These are phyloP conservation scores for Myxozyma geophila DNA, from an alignment of 805 yeast species.

Conservation along the genomic window DNA sequence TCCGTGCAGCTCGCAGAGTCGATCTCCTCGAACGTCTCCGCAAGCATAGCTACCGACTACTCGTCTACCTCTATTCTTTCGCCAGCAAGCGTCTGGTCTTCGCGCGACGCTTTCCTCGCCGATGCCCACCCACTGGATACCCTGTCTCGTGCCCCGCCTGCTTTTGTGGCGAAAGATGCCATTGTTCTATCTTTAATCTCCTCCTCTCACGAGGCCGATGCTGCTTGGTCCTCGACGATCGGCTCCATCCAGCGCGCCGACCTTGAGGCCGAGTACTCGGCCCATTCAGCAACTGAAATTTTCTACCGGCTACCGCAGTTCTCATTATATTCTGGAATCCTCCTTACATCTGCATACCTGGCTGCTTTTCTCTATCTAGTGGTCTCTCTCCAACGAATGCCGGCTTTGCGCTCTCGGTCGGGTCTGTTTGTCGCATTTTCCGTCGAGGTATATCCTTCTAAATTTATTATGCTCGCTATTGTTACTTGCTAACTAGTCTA, in stretches of 20 bases:
- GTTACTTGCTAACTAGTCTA: not conserved
- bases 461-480: not conserved
- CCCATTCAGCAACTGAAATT: not conserved
- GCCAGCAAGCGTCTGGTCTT: conserved; percentile 1
- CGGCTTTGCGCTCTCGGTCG: conserved; percentile 50
- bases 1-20: conserved; percentile 5
- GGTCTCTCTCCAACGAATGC: conserved; percentile 48
- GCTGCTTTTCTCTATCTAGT: conserved; percentile 40
- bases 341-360: conserved; percentile 42
- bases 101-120: conserved; percentile 3
- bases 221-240: not conserved
- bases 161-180: not conserved
- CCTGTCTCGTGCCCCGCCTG: conserved; percentile 1
- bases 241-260: conserved; percentile 1
- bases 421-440: conserved; percentile 52
- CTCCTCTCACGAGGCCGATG: not conserved
- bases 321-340: conserved; percentile 39
- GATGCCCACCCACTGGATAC: not conserved
- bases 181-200: conserved; percentile 32
- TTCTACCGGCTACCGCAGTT: conserved; percentile 36
- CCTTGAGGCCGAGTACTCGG: not conserved
- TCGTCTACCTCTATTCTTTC: not conserved
- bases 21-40: not conserved
- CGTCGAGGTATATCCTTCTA: conserved; percentile 44
- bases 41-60: not conserved